phyloP scores from a whole-genome alignment of 2,329 filamentous ascomycete species.

The Aspergillus carbonarius region DNA sequence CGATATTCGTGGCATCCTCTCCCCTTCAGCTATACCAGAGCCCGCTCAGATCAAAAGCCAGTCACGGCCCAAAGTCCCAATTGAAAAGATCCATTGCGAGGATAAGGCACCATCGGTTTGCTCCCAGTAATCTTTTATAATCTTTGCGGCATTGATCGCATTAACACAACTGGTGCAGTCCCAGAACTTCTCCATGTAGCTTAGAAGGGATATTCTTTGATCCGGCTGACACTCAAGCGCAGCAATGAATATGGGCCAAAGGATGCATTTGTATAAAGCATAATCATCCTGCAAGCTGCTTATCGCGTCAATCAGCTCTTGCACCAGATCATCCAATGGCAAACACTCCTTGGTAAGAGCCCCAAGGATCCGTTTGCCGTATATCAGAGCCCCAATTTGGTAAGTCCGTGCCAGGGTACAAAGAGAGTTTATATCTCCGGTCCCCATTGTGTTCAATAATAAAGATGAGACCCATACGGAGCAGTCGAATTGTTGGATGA shows the following conservation, averaged over 20 bases:
- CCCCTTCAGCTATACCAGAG: neutral
- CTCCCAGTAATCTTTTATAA: slow-evolving; percentile 29
- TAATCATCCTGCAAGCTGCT: slow-evolving; percentile 23
- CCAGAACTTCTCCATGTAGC: slow-evolving; percentile 32
- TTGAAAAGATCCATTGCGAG: slow-evolving; percentile 31
- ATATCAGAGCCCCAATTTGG: slow-evolving; percentile 30
- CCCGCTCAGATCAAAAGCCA: slow-evolving; percentile 31
- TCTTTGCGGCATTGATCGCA: slow-evolving; percentile 32
- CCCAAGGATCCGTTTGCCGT: slow-evolving; percentile 33
- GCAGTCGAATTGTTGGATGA: slow-evolving; percentile 26
- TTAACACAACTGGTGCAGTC: slow-evolving; percentile 32
- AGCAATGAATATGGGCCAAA: slow-evolving; percentile 37
- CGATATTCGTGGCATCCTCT: neutral
- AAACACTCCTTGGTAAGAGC: slow-evolving; percentile 17
- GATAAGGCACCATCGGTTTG: slow-evolving; percentile 8
- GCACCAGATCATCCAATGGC: slow-evolving; percentile 21
- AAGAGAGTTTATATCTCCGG: slow-evolving; percentile 22
- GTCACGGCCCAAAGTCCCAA: slow-evolving; percentile 28
- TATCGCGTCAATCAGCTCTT: slow-evolving; percentile 26
- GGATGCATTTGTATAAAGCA: slow-evolving; percentile 33
- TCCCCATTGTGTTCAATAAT: slow-evolving; percentile 13
- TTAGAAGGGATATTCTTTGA: slow-evolving; percentile 25
- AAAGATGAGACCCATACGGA: slow-evolving; percentile 27
- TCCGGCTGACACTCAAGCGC: slow-evolving; percentile 29
- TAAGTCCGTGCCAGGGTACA: slow-evolving; percentile 30